Evolutionary conservation across 2,329 filamentous ascomycete species (phyloP).

Genomic region (Aspergillus aculeatus): DNA sequence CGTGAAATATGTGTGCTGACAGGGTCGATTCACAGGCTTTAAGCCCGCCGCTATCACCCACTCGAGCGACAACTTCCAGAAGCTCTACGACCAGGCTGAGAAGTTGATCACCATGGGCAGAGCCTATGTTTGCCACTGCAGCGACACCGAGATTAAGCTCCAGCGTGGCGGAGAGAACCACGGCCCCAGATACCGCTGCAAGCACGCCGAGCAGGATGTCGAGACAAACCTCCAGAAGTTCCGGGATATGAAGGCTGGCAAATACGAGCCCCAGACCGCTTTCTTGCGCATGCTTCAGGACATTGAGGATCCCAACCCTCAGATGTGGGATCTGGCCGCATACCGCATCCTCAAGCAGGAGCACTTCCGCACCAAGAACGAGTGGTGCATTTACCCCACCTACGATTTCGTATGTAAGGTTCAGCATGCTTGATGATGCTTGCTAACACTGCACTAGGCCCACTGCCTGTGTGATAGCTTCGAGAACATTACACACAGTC

Average conservation of each 20-base stretch:
- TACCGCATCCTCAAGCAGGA: constrained; percentile 72
- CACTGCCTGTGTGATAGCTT: constrained; percentile 84
- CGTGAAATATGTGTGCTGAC: not conserved
- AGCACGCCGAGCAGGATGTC: constrained; percentile 56
- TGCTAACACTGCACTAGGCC: constrained; percentile 8
- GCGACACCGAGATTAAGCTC: constrained; percentile 75
- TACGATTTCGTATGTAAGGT: constrained; percentile 60
- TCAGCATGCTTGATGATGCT: not conserved
- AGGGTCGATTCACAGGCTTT: constrained; percentile 54
- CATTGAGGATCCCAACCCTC: constrained; percentile 72
- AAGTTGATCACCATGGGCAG: constrained; percentile 70
- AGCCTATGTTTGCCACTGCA: constrained; percentile 82
- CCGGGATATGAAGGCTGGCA: constrained; percentile 84
- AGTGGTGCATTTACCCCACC: constrained; percentile 92
- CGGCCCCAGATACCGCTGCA: constrained; percentile 49
- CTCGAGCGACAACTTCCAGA: constrained; percentile 86
- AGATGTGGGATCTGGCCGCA: constrained; percentile 94
- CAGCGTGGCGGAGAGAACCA: constrained; percentile 77
- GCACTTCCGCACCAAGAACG: constrained; percentile 64
- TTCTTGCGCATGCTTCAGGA: constrained; percentile 93
- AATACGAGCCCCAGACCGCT: constrained; percentile 81
- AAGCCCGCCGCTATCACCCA: constrained; percentile 77
- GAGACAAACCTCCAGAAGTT: constrained; percentile 60
- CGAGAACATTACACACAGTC: constrained; percentile 84
- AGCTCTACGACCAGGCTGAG: constrained; percentile 84